A percentile compares a stretch with the other conserved stretches of the same genome.
phyloP scores from a whole-genome alignment of 805 yeast genomes.

The Starmerella lactis-condensi region DNA sequence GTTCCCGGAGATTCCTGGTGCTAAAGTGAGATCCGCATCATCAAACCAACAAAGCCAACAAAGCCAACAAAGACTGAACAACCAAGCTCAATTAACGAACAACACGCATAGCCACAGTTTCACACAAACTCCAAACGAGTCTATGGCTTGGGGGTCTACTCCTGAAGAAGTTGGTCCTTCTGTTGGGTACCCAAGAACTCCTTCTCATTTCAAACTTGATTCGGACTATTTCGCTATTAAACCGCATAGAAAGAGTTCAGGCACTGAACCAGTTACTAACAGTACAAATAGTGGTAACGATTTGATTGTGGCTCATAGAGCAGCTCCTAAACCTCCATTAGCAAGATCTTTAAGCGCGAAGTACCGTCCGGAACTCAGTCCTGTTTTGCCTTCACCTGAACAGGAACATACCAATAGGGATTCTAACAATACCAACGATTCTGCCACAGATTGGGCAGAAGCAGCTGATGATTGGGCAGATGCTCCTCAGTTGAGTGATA shows the following conservation, averaged over 20 bases:
- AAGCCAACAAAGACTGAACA: constrained; percentile 1
- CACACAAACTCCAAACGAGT: too few species aligned
- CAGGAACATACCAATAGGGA: constrained; percentile 1
- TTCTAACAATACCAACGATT: neutral
- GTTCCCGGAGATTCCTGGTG: neutral
- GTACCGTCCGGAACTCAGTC: constrained; percentile 18
- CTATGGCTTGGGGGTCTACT: too few species aligned
- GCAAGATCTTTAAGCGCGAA: constrained; percentile 16
- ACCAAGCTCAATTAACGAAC: too few species aligned
- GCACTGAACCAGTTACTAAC: neutral
- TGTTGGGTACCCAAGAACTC: constrained; percentile 45
- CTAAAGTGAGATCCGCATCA: too few species aligned
- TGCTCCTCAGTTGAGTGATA: constrained; percentile 33
- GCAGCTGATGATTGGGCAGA: constrained; percentile 33
- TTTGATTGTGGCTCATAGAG: constrained; percentile 45
- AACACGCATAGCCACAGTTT: too few species aligned
- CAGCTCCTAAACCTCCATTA: constrained; percentile 28
- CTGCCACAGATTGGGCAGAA: neutral
- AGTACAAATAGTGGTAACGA: constrained; percentile 16
- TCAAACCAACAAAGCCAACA: neutral
- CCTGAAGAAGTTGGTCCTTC: neutral
- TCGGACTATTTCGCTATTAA: constrained; percentile 13
- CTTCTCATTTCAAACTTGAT: constrained; percentile 35
- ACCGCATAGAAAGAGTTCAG: neutral
- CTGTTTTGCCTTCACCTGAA: constrained; percentile 8